Percentiles rank a stretch among this genome's conserved stretches.
Evolutionary conservation across 306 rosid genomes (phyloP).

Genomic region (Trifolium subterraneum): DNA sequence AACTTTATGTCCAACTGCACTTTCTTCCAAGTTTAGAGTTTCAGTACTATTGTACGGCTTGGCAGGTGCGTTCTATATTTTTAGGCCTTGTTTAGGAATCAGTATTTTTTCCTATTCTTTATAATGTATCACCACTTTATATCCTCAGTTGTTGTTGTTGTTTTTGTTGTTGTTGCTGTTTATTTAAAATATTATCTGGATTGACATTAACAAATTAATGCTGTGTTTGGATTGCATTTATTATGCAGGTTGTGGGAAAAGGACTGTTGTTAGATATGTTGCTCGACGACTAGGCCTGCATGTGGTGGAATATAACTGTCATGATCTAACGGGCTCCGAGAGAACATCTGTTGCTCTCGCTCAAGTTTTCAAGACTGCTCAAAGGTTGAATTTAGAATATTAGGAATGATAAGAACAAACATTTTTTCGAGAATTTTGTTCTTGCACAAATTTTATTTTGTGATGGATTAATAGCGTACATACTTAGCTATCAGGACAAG

Average conservation of each 20-base stretch:
- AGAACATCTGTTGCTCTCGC: constrained; percentile 76
- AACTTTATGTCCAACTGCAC: constrained; percentile 78
- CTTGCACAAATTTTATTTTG: constrained; percentile 8
- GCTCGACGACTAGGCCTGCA: constrained; percentile 89
- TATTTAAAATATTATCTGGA: too few species aligned
- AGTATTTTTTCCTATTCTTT: constrained; percentile 3
- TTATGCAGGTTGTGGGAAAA: constrained; percentile 89
- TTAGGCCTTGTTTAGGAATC: constrained; percentile 16
- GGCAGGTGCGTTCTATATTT: constrained; percentile 65
- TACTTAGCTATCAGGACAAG: constrained; percentile 9
- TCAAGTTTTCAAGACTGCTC: constrained; percentile 87
- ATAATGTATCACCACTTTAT: constrained; percentile 23
- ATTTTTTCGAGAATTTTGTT: constrained; percentile 3
- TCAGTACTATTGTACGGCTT: constrained; percentile 81
- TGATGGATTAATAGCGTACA: neutral
- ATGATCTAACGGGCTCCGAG: constrained; percentile 67
- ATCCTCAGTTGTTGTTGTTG: constrained; percentile 23
- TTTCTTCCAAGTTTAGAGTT: constrained; percentile 88
- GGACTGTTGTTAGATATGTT: constrained; percentile 82
- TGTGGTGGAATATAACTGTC: constrained; percentile 92
- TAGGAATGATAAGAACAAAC: constrained; percentile 18
- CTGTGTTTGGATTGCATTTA: constrained; percentile 39
- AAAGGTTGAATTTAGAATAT: constrained; percentile 55
- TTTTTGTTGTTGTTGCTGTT: neutral
- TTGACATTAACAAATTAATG: constrained; percentile 31